Conservation (phyloP, 148 eudicot genomes). For the Cornus controversa region DNA sequence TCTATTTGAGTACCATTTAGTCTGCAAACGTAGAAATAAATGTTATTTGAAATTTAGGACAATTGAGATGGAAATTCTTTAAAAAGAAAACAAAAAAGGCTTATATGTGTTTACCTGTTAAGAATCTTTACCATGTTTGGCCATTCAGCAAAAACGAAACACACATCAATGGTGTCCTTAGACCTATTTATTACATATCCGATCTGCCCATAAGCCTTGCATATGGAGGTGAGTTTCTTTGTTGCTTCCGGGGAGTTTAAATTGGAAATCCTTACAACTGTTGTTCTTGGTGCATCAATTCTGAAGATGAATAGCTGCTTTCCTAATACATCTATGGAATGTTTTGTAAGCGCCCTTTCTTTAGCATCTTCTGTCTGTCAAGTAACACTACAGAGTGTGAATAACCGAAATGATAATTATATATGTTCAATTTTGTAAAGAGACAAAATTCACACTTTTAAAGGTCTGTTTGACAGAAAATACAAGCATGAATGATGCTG, state of each 20-base stretch:
- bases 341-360: conserved; percentile 32
- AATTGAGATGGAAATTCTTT: background rate
- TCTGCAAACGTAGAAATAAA: conserved; percentile 8
- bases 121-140: conserved; percentile 34
- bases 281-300: conserved; percentile 38
- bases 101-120: conserved; percentile 17
- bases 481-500: background rate
- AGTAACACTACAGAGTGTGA: background rate
- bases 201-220: conserved; percentile 15
- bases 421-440: background rate
- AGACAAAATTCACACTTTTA: too few species aligned
- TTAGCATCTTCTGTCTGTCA: conserved; percentile 35
- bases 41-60: background rate
- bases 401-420: background rate
- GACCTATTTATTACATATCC: background rate
- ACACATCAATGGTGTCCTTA: conserved; percentile 14
- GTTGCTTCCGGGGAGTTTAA: background rate
- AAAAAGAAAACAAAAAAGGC: too few species aligned
- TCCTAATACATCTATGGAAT: conserved; percentile 15
- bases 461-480: background rate
- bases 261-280: conserved; percentile 30
- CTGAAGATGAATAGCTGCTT: conserved; percentile 21
- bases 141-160: conserved; percentile 26
- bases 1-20: conserved; percentile 19
- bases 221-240: background rate